These are phyloP conservation scores for Nicotiana knightiana DNA, from an alignment of 257 asterid species.

Conservation along the genomic window DNA sequence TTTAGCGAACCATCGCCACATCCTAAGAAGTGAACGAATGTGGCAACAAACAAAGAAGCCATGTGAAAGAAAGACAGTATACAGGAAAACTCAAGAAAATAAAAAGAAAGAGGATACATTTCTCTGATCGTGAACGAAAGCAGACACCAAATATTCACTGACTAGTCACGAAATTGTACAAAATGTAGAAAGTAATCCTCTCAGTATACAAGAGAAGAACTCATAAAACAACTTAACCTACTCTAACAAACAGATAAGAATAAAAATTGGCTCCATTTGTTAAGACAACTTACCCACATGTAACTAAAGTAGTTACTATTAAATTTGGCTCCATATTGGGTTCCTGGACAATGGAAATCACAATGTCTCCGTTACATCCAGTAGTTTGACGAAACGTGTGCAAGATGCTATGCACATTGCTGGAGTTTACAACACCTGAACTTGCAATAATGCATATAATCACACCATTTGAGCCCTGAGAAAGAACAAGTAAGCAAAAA, in stretches of 20 bases:
- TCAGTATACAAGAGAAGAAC: not conserved
- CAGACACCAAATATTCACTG: not conserved
- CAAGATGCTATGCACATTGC: conserved; percentile 38
- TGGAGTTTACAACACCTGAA: conserved; percentile 49
- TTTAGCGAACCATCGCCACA: not conserved
- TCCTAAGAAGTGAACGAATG: not conserved
- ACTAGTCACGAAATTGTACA: not conserved
- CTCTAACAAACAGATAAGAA: not conserved
- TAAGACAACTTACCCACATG: conserved; percentile 56
- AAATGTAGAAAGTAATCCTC: not conserved
- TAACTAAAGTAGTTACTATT: conserved; percentile 57
- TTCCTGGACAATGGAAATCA: conserved; percentile 49
- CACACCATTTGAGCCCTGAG: conserved; percentile 64
- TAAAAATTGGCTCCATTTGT: not conserved
- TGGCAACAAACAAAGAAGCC: not conserved
- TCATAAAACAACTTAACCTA: not conserved
- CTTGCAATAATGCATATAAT: conserved; percentile 72
- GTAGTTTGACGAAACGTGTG: conserved; percentile 45
- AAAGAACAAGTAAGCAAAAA: conserved; percentile 16
- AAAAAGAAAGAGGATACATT: not conserved
- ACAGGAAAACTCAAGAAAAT: not conserved
- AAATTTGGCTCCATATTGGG: conserved; percentile 52
- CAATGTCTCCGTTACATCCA: conserved; percentile 47
- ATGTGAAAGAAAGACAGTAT: not conserved
- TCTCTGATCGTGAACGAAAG: not conserved